A percentile compares a stretch with the other conserved stretches of the same genome.
These are phyloP conservation scores for Onygenales sp. DNA, from an alignment of 2,329 filamentous ascomycete genomes.

Conservation along the genomic window DNA sequence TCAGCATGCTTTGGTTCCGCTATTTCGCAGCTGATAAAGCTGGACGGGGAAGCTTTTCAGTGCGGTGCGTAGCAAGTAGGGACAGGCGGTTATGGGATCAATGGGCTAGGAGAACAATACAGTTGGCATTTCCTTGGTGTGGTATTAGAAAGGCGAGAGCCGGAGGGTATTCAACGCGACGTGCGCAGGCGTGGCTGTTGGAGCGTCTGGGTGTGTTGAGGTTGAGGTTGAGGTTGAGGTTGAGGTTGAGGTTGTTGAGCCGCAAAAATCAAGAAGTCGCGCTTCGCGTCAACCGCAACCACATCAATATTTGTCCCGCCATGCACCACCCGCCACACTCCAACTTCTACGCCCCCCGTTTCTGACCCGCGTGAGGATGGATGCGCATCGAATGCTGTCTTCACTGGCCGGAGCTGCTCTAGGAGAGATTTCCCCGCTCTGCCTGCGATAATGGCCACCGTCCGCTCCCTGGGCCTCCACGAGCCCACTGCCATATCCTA, in stretches of 20 bases:
- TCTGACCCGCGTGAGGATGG: slow-evolving; percentile 18
- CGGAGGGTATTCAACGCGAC: no score
- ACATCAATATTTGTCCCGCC: neutral
- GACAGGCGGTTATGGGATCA: no score
- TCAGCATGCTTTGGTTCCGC: slow-evolving; percentile 20
- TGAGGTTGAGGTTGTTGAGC: neutral
- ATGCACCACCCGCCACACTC: slow-evolving; percentile 4
- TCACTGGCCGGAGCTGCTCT: slow-evolving; percentile 15
- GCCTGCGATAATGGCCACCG: slow-evolving; percentile 62
- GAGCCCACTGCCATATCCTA: slow-evolving; percentile 75
- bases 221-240: neutral
- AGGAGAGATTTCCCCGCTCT: slow-evolving; percentile 13
- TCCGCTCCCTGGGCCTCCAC: slow-evolving; percentile 86
- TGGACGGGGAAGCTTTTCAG: neutral
- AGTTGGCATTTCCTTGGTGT: no score
- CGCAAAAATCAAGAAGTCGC: slow-evolving; percentile 2
- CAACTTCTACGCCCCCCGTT: slow-evolving; percentile 10
- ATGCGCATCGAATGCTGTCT: slow-evolving; percentile 16
- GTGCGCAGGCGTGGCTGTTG: neutral
- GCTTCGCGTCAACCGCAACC: slow-evolving; percentile 1
- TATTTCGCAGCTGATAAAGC: neutral
- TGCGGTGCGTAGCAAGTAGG: no score
- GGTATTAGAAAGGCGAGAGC: no score
- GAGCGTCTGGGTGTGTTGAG: neutral
- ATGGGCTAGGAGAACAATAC: no score